phyloP scores from a whole-genome alignment of 1,284 basidiomycete genomes.

The Phaffia rhodozyma region DNA sequence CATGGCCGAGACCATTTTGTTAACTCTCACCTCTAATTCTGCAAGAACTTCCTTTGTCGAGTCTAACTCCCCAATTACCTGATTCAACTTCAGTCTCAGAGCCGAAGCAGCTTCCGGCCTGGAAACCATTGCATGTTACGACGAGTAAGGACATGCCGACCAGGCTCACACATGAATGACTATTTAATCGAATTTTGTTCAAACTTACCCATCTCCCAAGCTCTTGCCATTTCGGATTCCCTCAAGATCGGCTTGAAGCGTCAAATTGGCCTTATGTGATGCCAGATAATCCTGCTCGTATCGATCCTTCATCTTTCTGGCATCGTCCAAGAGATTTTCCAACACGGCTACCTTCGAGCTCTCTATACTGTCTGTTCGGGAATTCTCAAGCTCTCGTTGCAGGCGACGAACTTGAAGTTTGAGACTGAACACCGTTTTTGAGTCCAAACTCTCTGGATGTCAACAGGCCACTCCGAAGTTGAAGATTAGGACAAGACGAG shows the following conservation, averaged over 20 bases:
- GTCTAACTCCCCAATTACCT: slow-evolving; percentile 74
- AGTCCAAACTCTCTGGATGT: not conserved
- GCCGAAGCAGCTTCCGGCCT: slow-evolving; percentile 79
- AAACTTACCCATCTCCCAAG: slow-evolving; percentile 63
- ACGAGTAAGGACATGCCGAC: not conserved
- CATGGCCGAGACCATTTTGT: not conserved
- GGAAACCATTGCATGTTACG: slow-evolving; percentile 3
- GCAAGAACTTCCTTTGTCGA: slow-evolving; percentile 52
- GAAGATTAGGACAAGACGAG: not conserved
- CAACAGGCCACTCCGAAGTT: not conserved
- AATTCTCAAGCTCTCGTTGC: slow-evolving; percentile 65
- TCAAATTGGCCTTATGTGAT: slow-evolving; percentile 69
- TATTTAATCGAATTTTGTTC: too few species aligned
- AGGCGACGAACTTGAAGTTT: slow-evolving; percentile 73
- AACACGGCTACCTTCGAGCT: slow-evolving; percentile 63
- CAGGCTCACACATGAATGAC: not conserved
- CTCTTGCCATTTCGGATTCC: slow-evolving; percentile 76
- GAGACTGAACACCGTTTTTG: slow-evolving; percentile 35
- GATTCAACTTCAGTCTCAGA: slow-evolving; percentile 71
- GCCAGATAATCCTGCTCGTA: slow-evolving; percentile 82
- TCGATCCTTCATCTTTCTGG: slow-evolving; percentile 72
- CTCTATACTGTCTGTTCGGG: slow-evolving; percentile 61
- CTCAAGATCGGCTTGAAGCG: slow-evolving; percentile 70
- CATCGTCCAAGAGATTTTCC: slow-evolving; percentile 81
- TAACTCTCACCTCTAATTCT: slow-evolving; percentile 44